A percentile compares a stretch with the other conserved stretches of the same genome.
phyloP scores from a whole-genome alignment of 2,329 filamentous ascomycete genomes.

The Fulvia fulva region DNA sequence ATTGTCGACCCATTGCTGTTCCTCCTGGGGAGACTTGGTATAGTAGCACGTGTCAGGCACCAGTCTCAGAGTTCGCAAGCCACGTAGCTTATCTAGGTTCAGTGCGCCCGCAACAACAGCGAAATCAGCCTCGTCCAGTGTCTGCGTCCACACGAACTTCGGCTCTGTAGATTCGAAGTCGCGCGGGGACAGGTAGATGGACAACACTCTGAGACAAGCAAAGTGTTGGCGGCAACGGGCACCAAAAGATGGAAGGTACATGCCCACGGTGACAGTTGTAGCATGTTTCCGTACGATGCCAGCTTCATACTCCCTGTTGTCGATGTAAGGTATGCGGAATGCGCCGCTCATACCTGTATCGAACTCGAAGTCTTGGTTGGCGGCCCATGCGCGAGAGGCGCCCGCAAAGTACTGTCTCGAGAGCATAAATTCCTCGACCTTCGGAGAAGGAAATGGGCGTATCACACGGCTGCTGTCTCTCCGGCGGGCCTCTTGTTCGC shows the following conservation, averaged over 20 bases:
- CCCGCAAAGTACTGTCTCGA: constrained; percentile 2
- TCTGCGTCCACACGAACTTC: not conserved
- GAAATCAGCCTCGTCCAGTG: not conserved
- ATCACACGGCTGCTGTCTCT: not conserved
- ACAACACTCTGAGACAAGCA: not conserved
- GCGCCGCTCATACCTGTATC: not conserved
- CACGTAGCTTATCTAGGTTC: not conserved
- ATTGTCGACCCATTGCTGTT: not conserved
- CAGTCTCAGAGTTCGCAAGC: not conserved
- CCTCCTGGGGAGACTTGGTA: not conserved
- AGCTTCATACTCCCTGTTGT: no score
- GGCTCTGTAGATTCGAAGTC: not conserved
- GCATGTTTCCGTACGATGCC: not conserved
- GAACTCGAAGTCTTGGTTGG: not conserved
- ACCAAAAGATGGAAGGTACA: not conserved
- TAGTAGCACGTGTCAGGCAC: not conserved
- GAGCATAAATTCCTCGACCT: constrained; percentile 7
- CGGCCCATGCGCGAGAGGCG: not conserved
- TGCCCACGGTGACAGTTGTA: not conserved
- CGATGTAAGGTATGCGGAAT: not conserved
- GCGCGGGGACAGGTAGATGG: not conserved
- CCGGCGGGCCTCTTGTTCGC: not conserved
- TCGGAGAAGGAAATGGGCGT: not conserved
- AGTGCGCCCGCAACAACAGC: not conserved
- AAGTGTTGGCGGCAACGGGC: not conserved